Conservation (phyloP, 2,329 filamentous ascomycete species). For the Penicillium frequentans region DNA sequence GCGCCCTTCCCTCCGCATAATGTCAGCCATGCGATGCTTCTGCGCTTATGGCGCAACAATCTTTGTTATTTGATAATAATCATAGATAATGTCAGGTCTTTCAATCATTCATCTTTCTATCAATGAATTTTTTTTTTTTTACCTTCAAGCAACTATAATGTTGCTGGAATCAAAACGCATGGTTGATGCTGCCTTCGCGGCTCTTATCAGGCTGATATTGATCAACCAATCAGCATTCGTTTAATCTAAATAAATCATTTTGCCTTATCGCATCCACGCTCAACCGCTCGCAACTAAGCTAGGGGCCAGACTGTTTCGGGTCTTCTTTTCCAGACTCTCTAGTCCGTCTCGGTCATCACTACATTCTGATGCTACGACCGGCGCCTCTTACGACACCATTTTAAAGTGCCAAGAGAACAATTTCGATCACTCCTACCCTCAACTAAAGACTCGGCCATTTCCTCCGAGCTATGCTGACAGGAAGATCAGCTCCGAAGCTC, state of each 20-base stretch:
- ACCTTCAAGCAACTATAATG: not conserved
- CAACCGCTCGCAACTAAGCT: not conserved
- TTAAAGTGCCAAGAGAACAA: not conserved
- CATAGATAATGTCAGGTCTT: not conserved
- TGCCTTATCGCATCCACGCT: not conserved
- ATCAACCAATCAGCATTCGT: constrained; percentile 15
- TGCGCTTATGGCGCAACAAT: not conserved
- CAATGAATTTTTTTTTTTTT: too few relatives aligned
- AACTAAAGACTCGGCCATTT: not conserved
- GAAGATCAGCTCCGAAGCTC: not conserved
- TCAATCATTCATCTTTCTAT: not conserved
- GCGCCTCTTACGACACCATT: not conserved
- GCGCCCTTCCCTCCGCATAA: not conserved
- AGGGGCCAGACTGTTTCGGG: not conserved
- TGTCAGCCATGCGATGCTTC: not conserved
- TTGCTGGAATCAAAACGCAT: not conserved
- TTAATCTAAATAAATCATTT: not conserved
- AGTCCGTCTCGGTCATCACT: not conserved
- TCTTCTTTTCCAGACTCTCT: not conserved
- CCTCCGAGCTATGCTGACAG: not conserved
- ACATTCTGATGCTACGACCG: not conserved
- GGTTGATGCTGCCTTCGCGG: not conserved
- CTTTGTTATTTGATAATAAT: not conserved
- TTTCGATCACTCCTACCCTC: not conserved
- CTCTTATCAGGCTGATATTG: constrained; percentile 14